Percentiles rank a stretch among this genome's conserved stretches.
phyloP scores from a whole-genome alignment of 179 eudicot genomes.

The Nepenthes alata region DNA sequence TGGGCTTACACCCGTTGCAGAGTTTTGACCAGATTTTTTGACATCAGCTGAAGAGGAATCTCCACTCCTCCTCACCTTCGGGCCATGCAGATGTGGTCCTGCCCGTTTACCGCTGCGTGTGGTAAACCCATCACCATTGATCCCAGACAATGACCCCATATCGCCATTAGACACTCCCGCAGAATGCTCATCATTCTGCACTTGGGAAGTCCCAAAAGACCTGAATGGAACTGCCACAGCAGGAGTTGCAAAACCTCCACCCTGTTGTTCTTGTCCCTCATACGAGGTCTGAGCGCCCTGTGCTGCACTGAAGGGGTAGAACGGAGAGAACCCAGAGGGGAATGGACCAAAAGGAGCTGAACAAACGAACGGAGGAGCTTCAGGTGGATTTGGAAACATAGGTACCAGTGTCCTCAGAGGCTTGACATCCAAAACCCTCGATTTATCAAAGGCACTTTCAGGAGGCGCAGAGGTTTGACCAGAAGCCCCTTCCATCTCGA shows the following conservation, averaged over 20 bases:
- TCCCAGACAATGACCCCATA: conserved; percentile 12
- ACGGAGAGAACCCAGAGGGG: conserved; percentile 34
- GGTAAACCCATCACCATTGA: conserved; percentile 8
- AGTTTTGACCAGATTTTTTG: conserved; percentile 20
- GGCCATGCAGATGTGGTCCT: conserved; percentile 12
- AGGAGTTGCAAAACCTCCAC: conserved; percentile 14
- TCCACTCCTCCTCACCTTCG: conserved; percentile 6
- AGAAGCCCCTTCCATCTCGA: conserved; percentile 22
- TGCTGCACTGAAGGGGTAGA: conserved; percentile 25
- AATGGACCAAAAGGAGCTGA: conserved; percentile 40
- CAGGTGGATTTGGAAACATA: conserved; percentile 26
- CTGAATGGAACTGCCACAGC: conserved; percentile 42
- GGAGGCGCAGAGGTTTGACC: conserved; percentile 18
- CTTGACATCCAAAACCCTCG: conserved; percentile 32
- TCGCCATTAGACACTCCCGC: conserved; percentile 21
- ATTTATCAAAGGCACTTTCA: conserved; percentile 22
- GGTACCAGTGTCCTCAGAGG: conserved; percentile 35
- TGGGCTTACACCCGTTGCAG: conserved; percentile 19
- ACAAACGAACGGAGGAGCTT: conserved; percentile 27
- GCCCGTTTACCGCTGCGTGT: conserved; percentile 2
- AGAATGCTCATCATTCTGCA: conserved; percentile 2
- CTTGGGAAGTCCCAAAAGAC: conserved; percentile 33
- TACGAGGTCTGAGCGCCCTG: conserved; percentile 11
- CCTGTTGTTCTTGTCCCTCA: conserved; percentile 6
- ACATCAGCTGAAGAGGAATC: conserved; percentile 16